Evolutionary conservation across 306 rosid genomes (phyloP).

Genomic region (Calophaca sinica): DNA sequence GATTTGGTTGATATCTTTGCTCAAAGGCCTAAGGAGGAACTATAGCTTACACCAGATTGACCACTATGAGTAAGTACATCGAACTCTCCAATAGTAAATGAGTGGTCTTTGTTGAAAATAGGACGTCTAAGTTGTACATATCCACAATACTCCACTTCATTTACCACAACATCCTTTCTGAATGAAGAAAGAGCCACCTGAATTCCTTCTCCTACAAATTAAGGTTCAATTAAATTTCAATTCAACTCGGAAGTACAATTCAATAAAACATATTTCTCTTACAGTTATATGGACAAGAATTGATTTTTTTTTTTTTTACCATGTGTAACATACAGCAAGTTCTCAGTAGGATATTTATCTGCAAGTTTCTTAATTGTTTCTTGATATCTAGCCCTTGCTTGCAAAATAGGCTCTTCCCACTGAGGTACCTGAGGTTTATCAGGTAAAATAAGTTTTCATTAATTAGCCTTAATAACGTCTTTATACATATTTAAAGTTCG

Average conservation of each 20-base stretch:
- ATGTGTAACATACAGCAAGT: constrained; percentile 81
- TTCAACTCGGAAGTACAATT: neutral
- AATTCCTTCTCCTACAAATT: constrained; percentile 76
- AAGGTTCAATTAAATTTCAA: neutral
- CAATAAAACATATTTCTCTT: too few relatives aligned
- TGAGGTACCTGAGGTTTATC: constrained; percentile 64
- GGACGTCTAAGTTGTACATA: constrained; percentile 72
- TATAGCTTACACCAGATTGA: constrained; percentile 52
- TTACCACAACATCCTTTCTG: constrained; percentile 52
- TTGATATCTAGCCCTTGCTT: constrained; percentile 64
- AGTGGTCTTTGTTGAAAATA: constrained; percentile 45
- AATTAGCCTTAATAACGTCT: neutral
- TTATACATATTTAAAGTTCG: constrained; percentile 5
- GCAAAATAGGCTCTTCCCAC: constrained; percentile 66
- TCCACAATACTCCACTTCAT: constrained; percentile 69
- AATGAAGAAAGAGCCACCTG: constrained; percentile 62
- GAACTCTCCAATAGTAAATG: constrained; percentile 60
- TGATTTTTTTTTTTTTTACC: constrained; percentile 50
- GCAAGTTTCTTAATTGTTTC: constrained; percentile 68
- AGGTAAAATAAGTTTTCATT: constrained; percentile 16
- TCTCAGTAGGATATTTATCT: constrained; percentile 68
- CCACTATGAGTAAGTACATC: constrained; percentile 52
- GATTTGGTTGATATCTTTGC: constrained; percentile 11
- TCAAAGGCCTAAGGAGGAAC: neutral
- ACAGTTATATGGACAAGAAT: neutral